Evolutionary conservation across 176 grass and related monocot species (phyloP).

Genomic region (Cocos nucifera): DNA sequence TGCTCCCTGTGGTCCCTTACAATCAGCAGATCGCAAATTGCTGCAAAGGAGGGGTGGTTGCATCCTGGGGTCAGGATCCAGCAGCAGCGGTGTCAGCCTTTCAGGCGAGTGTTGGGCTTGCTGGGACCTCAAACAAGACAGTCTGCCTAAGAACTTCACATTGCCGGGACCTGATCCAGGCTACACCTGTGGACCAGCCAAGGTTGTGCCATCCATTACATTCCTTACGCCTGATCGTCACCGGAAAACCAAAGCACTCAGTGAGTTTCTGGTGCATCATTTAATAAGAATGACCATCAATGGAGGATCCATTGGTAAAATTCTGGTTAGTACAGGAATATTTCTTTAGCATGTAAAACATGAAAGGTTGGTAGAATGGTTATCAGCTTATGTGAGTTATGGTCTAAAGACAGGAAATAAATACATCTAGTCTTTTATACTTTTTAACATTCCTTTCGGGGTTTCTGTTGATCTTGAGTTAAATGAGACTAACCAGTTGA

Average conservation of each 20-base stretch:
- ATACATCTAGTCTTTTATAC: too few species aligned
- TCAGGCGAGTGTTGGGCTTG: conserved; percentile 9
- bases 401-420: too few species aligned
- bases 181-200: conserved; percentile 11
- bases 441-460: too few species aligned
- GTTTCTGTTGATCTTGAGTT: too few species aligned
- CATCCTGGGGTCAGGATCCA: conserved; percentile 13
- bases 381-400: too few species aligned
- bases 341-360: too few species aligned
- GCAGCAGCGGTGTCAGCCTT: conserved; percentile 1
- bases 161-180: conserved; percentile 7
- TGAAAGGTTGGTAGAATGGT: too few species aligned
- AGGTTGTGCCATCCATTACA: conserved; percentile 7
- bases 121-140: conserved; percentile 16
- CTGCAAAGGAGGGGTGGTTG: conserved; percentile 17
- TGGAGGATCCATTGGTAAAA: too few species aligned
- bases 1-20: conserved; percentile 7
- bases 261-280: conserved; percentile 1
- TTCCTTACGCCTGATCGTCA: conserved; percentile 4
- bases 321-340: too few species aligned
- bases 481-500: too few species aligned
- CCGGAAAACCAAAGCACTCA: conserved; percentile 3
- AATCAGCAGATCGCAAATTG: conserved; percentile 14
- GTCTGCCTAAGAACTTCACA: conserved; percentile 16
- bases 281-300: too few species aligned